Conservation (phyloP, 1,139 yeast genomes). For the Zygoascus meyerae region DNA sequence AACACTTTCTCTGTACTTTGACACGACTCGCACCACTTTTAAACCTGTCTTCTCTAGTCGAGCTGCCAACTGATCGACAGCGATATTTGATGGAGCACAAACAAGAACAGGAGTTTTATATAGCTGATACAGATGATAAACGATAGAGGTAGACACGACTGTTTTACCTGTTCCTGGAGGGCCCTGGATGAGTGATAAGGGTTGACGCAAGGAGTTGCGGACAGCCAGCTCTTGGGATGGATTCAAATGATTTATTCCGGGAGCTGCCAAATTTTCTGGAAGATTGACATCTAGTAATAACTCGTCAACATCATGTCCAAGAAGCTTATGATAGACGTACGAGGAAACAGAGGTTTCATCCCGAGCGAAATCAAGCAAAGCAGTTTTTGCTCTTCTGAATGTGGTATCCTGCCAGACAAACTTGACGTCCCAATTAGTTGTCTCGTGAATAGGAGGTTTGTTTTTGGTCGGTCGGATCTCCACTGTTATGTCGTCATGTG, state of each 20-base stretch:
- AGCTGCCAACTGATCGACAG: constrained; percentile 84
- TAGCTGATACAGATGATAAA: constrained; percentile 64
- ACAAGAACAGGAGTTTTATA: constrained; percentile 63
- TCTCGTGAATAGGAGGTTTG: constrained; percentile 55
- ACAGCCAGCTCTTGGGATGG: constrained; percentile 78
- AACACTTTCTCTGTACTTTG: constrained; percentile 58
- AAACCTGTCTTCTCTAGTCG: constrained; percentile 64
- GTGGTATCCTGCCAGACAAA: constrained; percentile 88
- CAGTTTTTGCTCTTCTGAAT: constrained; percentile 77
- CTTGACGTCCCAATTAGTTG: constrained; percentile 73
- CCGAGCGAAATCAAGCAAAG: constrained; percentile 66
- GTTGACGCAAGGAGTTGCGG: constrained; percentile 60
- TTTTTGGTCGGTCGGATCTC: constrained; percentile 43
- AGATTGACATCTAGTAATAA: constrained; percentile 27
- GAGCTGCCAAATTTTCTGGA: constrained; percentile 60
- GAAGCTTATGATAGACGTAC: constrained; percentile 67
- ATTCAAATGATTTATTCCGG: constrained; percentile 65
- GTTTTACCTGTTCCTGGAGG: constrained; percentile 99
- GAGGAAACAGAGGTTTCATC: constrained; percentile 69
- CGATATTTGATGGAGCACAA: constrained; percentile 94
- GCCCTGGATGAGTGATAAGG: constrained; percentile 85
- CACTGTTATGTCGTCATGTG: constrained; percentile 65
- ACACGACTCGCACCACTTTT: constrained; percentile 69
- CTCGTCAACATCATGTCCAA: constrained; percentile 66
- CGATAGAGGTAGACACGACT: constrained; percentile 85